Evolutionary conservation across 2,329 filamentous ascomycete species (phyloP).

Genomic region (Neofusicoccum cordaticola): DNA sequence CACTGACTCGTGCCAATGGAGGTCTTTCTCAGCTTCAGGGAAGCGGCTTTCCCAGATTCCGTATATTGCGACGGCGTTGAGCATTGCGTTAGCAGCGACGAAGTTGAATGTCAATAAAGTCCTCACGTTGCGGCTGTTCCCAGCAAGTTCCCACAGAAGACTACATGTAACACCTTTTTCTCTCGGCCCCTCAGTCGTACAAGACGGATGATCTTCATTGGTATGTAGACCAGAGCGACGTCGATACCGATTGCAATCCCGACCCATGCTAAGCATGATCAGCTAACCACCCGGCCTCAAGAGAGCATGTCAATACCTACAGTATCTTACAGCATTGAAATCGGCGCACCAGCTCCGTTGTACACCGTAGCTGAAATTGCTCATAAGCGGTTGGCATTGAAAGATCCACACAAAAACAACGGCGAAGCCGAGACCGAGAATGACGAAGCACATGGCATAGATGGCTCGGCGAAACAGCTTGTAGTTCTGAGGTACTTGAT

Average conservation of each 20-base stretch:
- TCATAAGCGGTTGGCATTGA: slow-evolving; percentile 2
- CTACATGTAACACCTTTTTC: background rate
- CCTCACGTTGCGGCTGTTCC: background rate
- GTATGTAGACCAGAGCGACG: background rate
- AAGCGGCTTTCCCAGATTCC: slow-evolving; percentile 3
- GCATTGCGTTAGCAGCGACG: background rate
- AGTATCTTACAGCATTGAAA: background rate
- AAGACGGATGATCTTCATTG: background rate
- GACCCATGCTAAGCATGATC: background rate
- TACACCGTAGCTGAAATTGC: slow-evolving; percentile 1
- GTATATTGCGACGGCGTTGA: background rate
- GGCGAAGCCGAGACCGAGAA: background rate
- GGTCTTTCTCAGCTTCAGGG: background rate
- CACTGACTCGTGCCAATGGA: background rate
- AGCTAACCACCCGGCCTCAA: background rate
- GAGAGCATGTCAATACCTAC: background rate
- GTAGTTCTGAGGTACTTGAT: background rate
- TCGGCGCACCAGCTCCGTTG: background rate
- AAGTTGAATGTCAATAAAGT: background rate
- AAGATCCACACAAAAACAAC: slow-evolving; percentile 2
- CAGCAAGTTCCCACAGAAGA: background rate
- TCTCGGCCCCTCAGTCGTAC: background rate
- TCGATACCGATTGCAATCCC: slow-evolving; percentile 6
- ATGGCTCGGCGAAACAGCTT: background rate
- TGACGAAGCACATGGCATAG: background rate